These are phyloP conservation scores for Rhizopus sp. DNA, from an alignment of 371 early-diverging fungal species.

Conservation along the genomic window DNA sequence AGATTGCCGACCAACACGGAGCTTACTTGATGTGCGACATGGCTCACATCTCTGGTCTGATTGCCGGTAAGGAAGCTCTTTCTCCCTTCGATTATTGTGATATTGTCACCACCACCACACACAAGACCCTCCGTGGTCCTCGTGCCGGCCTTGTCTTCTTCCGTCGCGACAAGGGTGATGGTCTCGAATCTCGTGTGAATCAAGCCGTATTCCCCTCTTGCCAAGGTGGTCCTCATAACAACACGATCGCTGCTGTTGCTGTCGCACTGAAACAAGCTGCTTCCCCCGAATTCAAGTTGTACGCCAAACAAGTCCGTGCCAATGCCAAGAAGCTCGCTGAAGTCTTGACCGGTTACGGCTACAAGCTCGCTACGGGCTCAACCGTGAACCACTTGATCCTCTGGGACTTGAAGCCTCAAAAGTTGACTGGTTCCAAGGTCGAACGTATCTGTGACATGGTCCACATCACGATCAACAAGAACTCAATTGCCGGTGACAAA, in stretches of 20 bases:
- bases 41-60: slow-evolving; percentile 95
- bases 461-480: slow-evolving; percentile 98
- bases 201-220: slow-evolving; percentile 98
- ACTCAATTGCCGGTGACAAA: slow-evolving; percentile 97
- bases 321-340: slow-evolving; percentile 92
- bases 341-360: slow-evolving; percentile 71
- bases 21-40: slow-evolving; percentile 98
- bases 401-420: slow-evolving; percentile 81
- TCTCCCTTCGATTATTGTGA: slow-evolving; percentile 96
- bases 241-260: slow-evolving; percentile 97
- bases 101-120: slow-evolving; percentile 99
- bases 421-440: slow-evolving; percentile 92
- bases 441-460: slow-evolving; percentile 92
- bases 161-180: slow-evolving; percentile 84
- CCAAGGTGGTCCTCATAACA: slow-evolving; percentile 99
- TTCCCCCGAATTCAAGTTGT: slow-evolving; percentile 86
- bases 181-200: slow-evolving; percentile 94
- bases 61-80: slow-evolving; percentile 88
- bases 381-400: slow-evolving; percentile 95
- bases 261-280: slow-evolving; percentile 94
- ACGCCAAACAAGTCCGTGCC: slow-evolving; percentile 85
- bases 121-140: slow-evolving; percentile 99
- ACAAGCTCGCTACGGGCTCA: slow-evolving; percentile 91
- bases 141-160: slow-evolving; percentile 98
- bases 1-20: slow-evolving; percentile 89